phyloP scores from a whole-genome alignment of 2,329 filamentous ascomycete genomes.

The Chaetoscypha palmicola region DNA sequence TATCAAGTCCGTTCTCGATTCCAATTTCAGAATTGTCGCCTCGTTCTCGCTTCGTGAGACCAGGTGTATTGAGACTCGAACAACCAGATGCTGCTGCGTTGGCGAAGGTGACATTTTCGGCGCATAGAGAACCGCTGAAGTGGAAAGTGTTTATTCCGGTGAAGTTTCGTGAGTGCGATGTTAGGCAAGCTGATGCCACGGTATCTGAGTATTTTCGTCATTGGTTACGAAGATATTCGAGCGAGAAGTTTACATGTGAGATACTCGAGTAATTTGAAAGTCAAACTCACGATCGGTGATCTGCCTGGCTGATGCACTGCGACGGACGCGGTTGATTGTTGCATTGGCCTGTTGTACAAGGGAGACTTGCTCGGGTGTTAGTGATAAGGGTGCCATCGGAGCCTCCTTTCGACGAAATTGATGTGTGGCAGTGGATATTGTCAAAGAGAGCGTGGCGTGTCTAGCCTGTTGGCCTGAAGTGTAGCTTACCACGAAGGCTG shows the following conservation, averaged over 20 bases:
- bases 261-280: not conserved
- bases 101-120: slow-evolving; percentile 18
- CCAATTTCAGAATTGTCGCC: too few relatives aligned
- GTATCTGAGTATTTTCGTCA: too few relatives aligned
- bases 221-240: too few relatives aligned
- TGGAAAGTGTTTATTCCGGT: slow-evolving; percentile 19
- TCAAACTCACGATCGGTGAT: not conserved
- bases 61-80: slow-evolving; percentile 1
- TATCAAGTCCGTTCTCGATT: not conserved
- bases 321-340: not conserved
- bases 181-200: slow-evolving; percentile 12
- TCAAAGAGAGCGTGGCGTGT: too few relatives aligned
- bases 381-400: not conserved
- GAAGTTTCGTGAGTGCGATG: slow-evolving; percentile 13
- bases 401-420: too few relatives aligned
- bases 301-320: not conserved
- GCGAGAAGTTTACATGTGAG: too few relatives aligned
- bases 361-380: not conserved
- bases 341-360: not conserved
- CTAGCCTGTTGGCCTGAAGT: too few relatives aligned
- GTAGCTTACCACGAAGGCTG: too few relatives aligned
- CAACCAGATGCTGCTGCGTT: slow-evolving; percentile 15
- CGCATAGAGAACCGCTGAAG: slow-evolving; percentile 14
- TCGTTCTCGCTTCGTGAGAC: not conserved
- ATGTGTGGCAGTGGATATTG: too few relatives aligned